Percentiles rank a stretch among this genome's conserved stretches.
phyloP scores from a whole-genome alignment of 208 protist genomes.

The Trichomonas gallinae region DNA sequence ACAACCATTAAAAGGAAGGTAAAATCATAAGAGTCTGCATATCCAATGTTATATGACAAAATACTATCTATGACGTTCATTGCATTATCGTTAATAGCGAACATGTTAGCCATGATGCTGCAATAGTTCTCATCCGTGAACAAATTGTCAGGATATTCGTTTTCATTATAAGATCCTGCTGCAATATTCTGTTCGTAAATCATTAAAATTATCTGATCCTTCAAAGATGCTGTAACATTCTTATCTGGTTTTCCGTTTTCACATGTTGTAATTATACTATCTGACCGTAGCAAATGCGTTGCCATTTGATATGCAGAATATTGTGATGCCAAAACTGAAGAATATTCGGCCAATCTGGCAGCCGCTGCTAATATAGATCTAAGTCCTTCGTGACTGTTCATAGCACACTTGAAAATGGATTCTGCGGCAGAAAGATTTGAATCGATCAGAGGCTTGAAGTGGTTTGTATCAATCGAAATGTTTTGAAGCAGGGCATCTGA shows the following conservation, averaged over 20 bases:
- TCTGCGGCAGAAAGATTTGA: background rate
- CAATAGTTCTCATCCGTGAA: background rate
- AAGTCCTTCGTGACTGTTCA: background rate
- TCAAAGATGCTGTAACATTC: background rate
- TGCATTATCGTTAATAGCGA: background rate
- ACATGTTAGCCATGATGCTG: background rate
- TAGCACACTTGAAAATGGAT: background rate
- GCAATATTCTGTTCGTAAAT: background rate
- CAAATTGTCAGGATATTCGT: background rate
- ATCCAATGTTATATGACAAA: background rate
- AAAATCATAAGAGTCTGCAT: background rate
- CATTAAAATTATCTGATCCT: background rate
- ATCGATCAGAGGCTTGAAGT: background rate
- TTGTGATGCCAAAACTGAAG: background rate
- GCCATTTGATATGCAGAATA: background rate
- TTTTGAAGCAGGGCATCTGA: background rate
- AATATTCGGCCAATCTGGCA: background rate
- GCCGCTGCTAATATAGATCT: background rate
- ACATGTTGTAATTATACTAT: background rate
- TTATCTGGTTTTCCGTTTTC: background rate
- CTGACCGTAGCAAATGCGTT: background rate
- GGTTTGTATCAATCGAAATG: background rate
- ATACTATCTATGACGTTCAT: background rate
- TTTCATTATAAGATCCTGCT: background rate
- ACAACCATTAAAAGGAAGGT: background rate